phyloP scores from a whole-genome alignment of 2,329 filamentous ascomycete species.

The Pseudocercospora vitis region DNA sequence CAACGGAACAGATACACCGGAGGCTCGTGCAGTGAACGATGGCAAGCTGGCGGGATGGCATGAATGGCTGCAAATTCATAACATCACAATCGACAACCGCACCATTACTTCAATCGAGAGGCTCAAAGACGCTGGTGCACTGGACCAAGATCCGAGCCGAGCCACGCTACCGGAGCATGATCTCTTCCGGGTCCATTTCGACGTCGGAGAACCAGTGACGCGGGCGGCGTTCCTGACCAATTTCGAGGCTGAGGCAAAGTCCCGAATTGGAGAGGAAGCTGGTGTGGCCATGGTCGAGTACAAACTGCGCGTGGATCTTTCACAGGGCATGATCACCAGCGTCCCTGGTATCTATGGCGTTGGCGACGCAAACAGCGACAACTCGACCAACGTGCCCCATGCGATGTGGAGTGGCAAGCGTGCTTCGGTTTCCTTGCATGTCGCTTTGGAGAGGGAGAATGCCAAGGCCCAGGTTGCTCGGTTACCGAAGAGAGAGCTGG shows the following conservation, averaged over 20 bases:
- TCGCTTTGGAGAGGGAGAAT: constrained; percentile 13
- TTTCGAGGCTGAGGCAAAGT: constrained; percentile 12
- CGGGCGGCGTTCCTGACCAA: constrained; percentile 17
- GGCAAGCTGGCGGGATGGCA: constrained; percentile 13
- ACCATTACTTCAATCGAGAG: constrained; percentile 17
- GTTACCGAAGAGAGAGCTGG: constrained; percentile 9
- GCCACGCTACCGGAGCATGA: constrained; percentile 13
- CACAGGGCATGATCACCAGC: constrained; percentile 14
- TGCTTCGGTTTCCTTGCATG: constrained; percentile 5
- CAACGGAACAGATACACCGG: constrained; percentile 18
- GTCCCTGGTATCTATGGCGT: constrained; percentile 17
- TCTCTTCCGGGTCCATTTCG: constrained; percentile 18
- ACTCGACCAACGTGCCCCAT: constrained; percentile 14
- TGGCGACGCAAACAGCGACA: constrained; percentile 9
- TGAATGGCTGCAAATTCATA: constrained; percentile 14
- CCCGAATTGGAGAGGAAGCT: constrained; percentile 9
- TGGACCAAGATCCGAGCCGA: constrained; percentile 10
- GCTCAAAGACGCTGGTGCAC: constrained; percentile 10
- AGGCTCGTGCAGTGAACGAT: constrained; percentile 9
- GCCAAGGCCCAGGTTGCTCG: constrained; percentile 7
- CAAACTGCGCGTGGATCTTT: constrained; percentile 6
- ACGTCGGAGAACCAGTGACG: constrained; percentile 8
- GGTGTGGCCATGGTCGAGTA: constrained; percentile 8
- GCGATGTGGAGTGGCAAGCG: constrained; percentile 16
- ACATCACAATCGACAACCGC: constrained; percentile 18